Base-by-base conservation (phyloP, 148 eudicot genomes). In the Diospyros kaki region DNA sequence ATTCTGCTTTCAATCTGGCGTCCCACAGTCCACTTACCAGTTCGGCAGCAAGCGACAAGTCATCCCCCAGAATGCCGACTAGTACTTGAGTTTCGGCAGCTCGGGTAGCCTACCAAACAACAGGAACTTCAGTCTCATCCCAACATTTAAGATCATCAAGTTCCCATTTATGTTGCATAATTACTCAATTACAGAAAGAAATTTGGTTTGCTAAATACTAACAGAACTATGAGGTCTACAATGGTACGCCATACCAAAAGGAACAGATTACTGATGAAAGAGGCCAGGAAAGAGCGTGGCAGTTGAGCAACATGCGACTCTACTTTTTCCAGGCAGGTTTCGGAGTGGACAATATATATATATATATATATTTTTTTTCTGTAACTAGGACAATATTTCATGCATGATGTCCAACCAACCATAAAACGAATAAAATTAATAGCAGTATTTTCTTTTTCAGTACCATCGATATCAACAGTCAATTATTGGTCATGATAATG, bases 71-170 rank as follows among this genome's bases (percentile, higher is more conserved):
- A 60, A 95, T 64, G 81, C 90, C 84, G 63, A 95, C 97, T 75
- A 90, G 84, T 42, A 93, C 97, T 79, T 95, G 89, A 75, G 99
- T 95, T 83, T 95, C 93, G 55, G 86, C 88, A 28, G 97, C 93
- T 73, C 99, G 87, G 6, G 86, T 79, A 61, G 79, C 87, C 99
- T 95, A 82, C 69, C 72, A 82, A 58, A 72, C 59, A 73, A 56
- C 40, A 53, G 42, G 11, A 14, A 44, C 46, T 68, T 60, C n/a
- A 63, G 40, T 44, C 55, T 12, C 54, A 62, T 5, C 41, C 52
- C 61, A 59, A 78, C 41, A 61, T 28, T 61, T 18, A 9, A 59
- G 13, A 5, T 60, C 28, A 28, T 28, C 28, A 28, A 28, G 28
- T 28, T 28, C 28, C 28, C 28, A 28, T 28, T 28, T 28, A 28